phyloP scores from a whole-genome alignment of 495 filamentous ascomycete species.

The Amphirosellinia nigrospora region DNA sequence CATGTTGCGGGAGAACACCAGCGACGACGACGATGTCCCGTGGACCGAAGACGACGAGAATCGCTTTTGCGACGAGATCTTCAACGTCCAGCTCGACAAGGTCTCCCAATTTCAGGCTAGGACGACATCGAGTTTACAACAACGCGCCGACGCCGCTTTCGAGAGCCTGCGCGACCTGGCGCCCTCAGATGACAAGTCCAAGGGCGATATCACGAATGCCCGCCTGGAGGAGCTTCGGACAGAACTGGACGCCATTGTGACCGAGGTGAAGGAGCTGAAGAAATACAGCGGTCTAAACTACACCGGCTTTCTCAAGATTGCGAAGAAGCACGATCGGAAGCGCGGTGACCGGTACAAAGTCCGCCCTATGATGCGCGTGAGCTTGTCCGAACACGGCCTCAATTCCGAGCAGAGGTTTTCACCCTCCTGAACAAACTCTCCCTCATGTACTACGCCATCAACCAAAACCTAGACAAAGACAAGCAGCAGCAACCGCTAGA shows the following conservation, averaged over 20 bases:
- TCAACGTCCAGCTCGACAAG: constrained; percentile 95
- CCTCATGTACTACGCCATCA: constrained; percentile 92
- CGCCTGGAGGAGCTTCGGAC: constrained; percentile 70
- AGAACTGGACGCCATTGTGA: constrained; percentile 85
- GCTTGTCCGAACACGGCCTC: constrained; percentile 84
- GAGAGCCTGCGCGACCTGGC: constrained; percentile 66
- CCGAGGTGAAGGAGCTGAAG: constrained; percentile 90
- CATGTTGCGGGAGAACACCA: constrained; percentile 77
- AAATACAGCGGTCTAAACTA: constrained; percentile 97
- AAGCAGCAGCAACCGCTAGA: constrained; percentile 39
- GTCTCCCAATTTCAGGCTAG: constrained; percentile 87
- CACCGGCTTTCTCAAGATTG: constrained; percentile 95
- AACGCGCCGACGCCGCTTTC: constrained; percentile 66
- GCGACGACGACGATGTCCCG: constrained; percentile 59
- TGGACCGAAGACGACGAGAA: constrained; percentile 99
- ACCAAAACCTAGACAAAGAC: constrained; percentile 73
- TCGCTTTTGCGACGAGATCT: constrained; percentile 88
- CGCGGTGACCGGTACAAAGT: constrained; percentile 81
- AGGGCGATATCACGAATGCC: constrained; percentile 54
- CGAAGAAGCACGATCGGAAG: constrained; percentile 97
- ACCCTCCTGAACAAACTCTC: constrained; percentile 85
- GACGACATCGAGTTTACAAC: constrained; percentile 72
- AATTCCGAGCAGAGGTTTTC: constrained; percentile 92
- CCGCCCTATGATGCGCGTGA: constrained; percentile 86
- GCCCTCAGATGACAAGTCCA: constrained; percentile 44